Percentiles rank a stretch among this genome's conserved stretches.
phyloP scores from a whole-genome alignment of 192 early-diverging fungal species.

The Backusella tuberculispora region DNA sequence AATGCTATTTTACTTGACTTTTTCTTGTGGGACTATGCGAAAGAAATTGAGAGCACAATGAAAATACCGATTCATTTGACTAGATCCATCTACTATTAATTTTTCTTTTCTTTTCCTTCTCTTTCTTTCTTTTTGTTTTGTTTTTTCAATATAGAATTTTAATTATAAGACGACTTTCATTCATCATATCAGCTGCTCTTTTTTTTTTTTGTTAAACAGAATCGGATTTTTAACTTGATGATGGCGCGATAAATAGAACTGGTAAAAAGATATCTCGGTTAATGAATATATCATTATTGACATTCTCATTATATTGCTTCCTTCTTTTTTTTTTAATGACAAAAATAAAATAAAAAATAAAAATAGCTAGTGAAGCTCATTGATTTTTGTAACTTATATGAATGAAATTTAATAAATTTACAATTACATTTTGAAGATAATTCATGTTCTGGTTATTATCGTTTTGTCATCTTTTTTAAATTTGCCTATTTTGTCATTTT shows the following conservation, averaged over 20 bases:
- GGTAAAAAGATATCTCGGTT: too few relatives aligned
- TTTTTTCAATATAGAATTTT: neutral
- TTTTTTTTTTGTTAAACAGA: neutral
- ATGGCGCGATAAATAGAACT: neutral
- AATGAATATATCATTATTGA: neutral
- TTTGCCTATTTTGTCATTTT: neutral
- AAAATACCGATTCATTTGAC: constrained; percentile 67
- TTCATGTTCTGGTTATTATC: too few relatives aligned
- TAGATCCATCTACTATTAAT: constrained; percentile 39
- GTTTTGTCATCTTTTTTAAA: neutral
- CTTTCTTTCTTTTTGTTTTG: too few relatives aligned
- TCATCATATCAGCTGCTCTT: neutral
- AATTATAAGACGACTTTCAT: constrained; percentile 33
- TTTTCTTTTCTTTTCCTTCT: constrained; percentile 48
- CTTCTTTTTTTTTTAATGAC: too few relatives aligned
- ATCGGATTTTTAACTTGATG: neutral
- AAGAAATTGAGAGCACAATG: constrained; percentile 63
- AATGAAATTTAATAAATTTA: too few relatives aligned
- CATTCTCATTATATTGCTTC: neutral
- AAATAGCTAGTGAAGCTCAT: too few relatives aligned
- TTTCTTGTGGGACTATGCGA: constrained; percentile 87
- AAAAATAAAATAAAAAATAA: too few relatives aligned
- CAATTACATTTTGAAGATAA: too few relatives aligned
- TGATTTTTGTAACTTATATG: too few relatives aligned
- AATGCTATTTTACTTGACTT: constrained; percentile 88